Evolutionary conservation across 75 land plant species (phyloP).

Genomic region (Pinus albicaulis): DNA sequence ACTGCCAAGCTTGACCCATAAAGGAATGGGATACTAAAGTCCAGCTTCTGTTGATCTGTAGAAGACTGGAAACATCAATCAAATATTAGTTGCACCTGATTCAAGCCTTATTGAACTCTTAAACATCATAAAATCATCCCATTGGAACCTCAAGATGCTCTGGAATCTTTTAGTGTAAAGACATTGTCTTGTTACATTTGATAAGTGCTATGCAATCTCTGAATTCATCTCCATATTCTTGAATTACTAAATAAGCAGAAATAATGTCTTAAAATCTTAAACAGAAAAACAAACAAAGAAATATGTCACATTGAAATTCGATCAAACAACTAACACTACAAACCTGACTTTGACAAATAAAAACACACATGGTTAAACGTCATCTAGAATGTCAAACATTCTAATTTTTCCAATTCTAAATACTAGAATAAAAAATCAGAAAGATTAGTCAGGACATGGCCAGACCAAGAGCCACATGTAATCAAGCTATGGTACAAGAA

Average conservation of each 20-base stretch:
- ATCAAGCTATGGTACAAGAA: too few species aligned
- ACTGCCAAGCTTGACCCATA: constrained; percentile 16
- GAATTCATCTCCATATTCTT: background rate
- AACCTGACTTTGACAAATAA: too few species aligned
- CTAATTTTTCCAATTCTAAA: too few species aligned
- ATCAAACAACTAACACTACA: too few species aligned
- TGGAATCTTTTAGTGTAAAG: too few species aligned
- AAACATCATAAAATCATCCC: background rate
- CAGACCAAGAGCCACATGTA: too few species aligned
- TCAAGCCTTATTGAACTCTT: background rate
- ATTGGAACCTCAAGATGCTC: background rate
- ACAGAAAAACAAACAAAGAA: background rate
- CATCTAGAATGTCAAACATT: too few species aligned
- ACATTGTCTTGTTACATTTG: background rate
- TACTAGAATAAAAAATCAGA: too few species aligned
- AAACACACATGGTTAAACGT: too few species aligned
- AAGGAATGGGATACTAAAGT: constrained; percentile 21
- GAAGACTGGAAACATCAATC: constrained; percentile 24
- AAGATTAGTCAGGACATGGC: too few species aligned
- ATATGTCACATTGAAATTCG: too few species aligned
- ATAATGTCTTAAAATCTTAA: background rate
- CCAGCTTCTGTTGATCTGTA: constrained; percentile 33
- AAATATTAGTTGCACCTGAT: background rate
- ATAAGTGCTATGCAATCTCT: background rate
- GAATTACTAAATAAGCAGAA: background rate